Conservation (phyloP, 2,329 filamentous ascomycete genomes). For the Ceratocystis huliohia region DNA sequence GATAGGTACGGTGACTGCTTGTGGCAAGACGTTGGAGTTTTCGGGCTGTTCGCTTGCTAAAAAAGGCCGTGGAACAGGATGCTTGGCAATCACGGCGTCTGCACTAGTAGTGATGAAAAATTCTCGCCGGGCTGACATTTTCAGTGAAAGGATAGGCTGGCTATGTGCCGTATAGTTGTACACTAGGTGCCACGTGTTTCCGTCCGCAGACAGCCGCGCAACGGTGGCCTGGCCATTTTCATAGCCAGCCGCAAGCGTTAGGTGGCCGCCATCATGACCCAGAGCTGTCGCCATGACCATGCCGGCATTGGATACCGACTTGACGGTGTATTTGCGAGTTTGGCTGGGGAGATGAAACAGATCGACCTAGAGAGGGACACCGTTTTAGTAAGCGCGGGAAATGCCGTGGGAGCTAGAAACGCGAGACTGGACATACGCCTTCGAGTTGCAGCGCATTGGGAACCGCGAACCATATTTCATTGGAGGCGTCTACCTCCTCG, state of each 20-base stretch:
- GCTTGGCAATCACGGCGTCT: conserved; percentile 65
- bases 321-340: conserved; percentile 48
- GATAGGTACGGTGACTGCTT: conserved; percentile 30
- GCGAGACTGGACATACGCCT: conserved; percentile 38
- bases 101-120: conserved; percentile 71
- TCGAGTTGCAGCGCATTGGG: conserved; percentile 66
- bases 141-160: conserved; percentile 70
- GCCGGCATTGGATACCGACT: conserved; percentile 42
- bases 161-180: conserved; percentile 58
- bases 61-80: conserved; percentile 41
- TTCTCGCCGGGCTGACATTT: conserved; percentile 37
- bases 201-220: conserved; percentile 37
- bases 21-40: background rate
- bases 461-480: conserved; percentile 57
- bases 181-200: conserved; percentile 36
- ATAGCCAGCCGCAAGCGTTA: conserved; percentile 64
- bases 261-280: conserved; percentile 36
- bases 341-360: conserved; percentile 73
- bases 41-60: background rate
- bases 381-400: background rate
- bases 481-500: conserved; percentile 23
- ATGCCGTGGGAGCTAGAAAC: background rate
- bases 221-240: conserved; percentile 70
- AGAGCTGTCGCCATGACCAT: conserved; percentile 82
- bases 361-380: conserved; percentile 44